A percentile compares a stretch with the other conserved stretches of the same genome.
Evolutionary conservation across 2,329 filamentous ascomycete genomes (phyloP).

Genomic region (Westerdykella ornata): DNA sequence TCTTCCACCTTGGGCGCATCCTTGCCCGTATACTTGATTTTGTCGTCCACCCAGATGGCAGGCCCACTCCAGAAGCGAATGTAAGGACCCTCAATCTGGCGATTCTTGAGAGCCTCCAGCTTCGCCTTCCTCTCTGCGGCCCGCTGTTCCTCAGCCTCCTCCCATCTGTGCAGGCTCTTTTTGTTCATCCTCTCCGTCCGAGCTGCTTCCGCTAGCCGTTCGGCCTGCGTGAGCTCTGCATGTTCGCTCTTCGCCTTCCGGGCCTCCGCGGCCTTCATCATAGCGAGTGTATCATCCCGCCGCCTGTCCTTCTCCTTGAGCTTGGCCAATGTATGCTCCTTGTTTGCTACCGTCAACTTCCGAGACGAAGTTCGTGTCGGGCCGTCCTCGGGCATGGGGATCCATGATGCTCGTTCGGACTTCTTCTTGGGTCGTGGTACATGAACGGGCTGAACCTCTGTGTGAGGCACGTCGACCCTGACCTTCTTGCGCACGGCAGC

Average conservation of each 20-base stretch:
- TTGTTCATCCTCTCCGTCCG: slow-evolving; percentile 78
- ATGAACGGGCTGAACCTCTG: slow-evolving; percentile 43
- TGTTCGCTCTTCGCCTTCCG: slow-evolving; percentile 67
- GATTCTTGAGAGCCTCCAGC: slow-evolving; percentile 79
- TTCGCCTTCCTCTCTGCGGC: slow-evolving; percentile 77
- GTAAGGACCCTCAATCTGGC: slow-evolving; percentile 80
- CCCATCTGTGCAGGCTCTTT: slow-evolving; percentile 88
- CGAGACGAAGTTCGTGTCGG: slow-evolving; percentile 57
- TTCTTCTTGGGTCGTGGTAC: slow-evolving; percentile 57
- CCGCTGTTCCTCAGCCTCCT: slow-evolving; percentile 82
- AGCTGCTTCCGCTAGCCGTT: slow-evolving; percentile 75
- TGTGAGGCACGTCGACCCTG: slow-evolving; percentile 33
- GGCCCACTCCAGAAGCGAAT: slow-evolving; percentile 92
- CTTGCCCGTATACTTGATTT: slow-evolving; percentile 61
- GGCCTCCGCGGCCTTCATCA: slow-evolving; percentile 56
- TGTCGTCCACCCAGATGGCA: slow-evolving; percentile 71
- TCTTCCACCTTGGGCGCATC: slow-evolving; percentile 32
- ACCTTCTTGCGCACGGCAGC: slow-evolving; percentile 37
- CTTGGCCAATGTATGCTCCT: slow-evolving; percentile 55
- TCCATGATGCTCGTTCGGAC: slow-evolving; percentile 63
- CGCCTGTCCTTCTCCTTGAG: slow-evolving; percentile 66
- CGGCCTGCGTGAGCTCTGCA: slow-evolving; percentile 76
- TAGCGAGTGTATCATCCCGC: slow-evolving; percentile 61
- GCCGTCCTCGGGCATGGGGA: slow-evolving; percentile 57
- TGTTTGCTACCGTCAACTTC: slow-evolving; percentile 56